phyloP scores from a whole-genome alignment of 805 yeast species.

The Starmerella sp. region DNA sequence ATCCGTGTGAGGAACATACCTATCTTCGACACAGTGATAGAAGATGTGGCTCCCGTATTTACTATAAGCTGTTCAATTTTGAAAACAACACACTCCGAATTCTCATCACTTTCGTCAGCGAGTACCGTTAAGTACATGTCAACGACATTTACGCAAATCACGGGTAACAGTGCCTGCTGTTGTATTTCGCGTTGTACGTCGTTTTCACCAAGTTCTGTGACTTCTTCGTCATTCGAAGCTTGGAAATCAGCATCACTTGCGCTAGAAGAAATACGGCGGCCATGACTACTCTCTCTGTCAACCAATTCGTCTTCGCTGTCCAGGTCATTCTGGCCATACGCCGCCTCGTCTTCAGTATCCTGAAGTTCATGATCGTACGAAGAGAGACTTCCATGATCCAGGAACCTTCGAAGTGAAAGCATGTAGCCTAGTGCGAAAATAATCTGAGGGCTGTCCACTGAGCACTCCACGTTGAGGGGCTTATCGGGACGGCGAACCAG shows the following conservation, averaged over 20 bases:
- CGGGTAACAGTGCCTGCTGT: neutral
- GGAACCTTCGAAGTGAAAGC: constrained; percentile 58
- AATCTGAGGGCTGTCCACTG: constrained; percentile 69
- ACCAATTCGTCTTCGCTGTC: neutral
- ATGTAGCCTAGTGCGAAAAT: constrained; percentile 79
- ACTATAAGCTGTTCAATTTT: constrained; percentile 68
- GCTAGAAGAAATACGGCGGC: neutral
- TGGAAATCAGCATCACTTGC: no score
- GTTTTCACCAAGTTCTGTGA: neutral
- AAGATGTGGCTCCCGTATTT: constrained; percentile 53
- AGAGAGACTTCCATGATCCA: constrained; percentile 35
- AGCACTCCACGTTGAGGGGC: constrained; percentile 17
- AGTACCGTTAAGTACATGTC: constrained; percentile 68
- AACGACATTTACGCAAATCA: constrained; percentile 44
- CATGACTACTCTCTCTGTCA: neutral
- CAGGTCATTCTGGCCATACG: neutral
- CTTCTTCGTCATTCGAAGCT: no score
- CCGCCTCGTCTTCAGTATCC: constrained; percentile 5
- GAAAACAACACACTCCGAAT: constrained; percentile 83
- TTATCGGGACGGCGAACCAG: constrained; percentile 22
- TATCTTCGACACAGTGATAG: constrained; percentile 61
- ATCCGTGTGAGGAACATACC: constrained; percentile 79
- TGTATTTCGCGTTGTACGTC: neutral
- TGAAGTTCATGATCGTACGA: constrained; percentile 13
- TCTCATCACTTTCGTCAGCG: constrained; percentile 59